Conservation (phyloP, 768 basidiomycete species). For the Leccinum ochraceum region DNA sequence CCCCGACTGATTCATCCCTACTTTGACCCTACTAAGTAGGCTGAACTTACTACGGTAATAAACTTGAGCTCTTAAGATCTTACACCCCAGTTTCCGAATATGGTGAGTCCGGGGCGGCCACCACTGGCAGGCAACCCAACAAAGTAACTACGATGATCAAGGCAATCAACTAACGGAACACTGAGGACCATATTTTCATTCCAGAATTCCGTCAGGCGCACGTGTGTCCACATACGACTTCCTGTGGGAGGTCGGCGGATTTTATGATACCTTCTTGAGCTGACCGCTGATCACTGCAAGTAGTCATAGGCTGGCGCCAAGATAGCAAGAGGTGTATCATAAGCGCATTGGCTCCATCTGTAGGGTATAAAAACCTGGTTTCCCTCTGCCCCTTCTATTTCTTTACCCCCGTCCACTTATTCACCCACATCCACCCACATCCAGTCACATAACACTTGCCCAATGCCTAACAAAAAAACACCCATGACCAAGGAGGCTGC, state of each 20-base stretch:
- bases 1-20: too few relatives aligned
- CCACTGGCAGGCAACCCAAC: background rate
- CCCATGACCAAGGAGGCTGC: background rate
- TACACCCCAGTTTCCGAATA: too few relatives aligned
- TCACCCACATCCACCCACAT: background rate
- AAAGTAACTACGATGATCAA: background rate
- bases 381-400: background rate
- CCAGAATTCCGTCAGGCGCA: background rate
- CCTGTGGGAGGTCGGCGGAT: background rate
- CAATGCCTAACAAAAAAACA: slow-evolving; percentile 4
- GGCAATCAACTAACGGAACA: background rate
- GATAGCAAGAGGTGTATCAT: background rate
- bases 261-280: background rate
- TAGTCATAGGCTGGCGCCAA: background rate
- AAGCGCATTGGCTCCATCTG: background rate
- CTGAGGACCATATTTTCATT: background rate
- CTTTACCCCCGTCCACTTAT: background rate
- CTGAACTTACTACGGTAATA: too few relatives aligned
- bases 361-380: slow-evolving; percentile 3
- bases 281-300: background rate
- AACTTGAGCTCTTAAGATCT: background rate
- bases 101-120: background rate
- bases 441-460: background rate
- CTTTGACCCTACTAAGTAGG: too few relatives aligned
- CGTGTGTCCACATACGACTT: background rate